Conservation (phyloP, 495 filamentous ascomycete species). For the Antarctomyces pellizariae region DNA sequence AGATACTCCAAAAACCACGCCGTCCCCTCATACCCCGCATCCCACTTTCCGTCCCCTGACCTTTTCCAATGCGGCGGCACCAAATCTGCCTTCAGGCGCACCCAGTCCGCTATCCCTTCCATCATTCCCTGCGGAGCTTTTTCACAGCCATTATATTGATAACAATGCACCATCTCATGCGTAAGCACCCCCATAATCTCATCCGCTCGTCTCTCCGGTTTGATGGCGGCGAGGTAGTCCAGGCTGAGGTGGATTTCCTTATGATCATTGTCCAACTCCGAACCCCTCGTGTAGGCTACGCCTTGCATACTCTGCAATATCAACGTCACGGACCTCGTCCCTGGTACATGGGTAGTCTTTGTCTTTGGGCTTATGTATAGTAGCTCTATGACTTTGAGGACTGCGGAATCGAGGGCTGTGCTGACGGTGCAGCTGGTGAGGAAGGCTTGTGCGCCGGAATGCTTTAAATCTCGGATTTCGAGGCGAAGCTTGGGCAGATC, state of each 20-base stretch:
- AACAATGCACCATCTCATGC: slow-evolving; percentile 93
- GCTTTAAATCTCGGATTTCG: slow-evolving; percentile 42
- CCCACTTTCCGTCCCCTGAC: slow-evolving; percentile 42
- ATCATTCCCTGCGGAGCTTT: slow-evolving; percentile 56
- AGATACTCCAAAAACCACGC: slow-evolving; percentile 75
- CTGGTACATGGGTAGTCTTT: slow-evolving; percentile 18
- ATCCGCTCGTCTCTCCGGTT: slow-evolving; percentile 16
- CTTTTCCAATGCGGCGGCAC: slow-evolving; percentile 70
- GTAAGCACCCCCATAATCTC: slow-evolving; percentile 70
- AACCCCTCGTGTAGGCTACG: slow-evolving; percentile 74
- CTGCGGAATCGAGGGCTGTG: slow-evolving; percentile 30
- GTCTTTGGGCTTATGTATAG: slow-evolving; percentile 29
- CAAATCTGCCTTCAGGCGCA: slow-evolving; percentile 49
- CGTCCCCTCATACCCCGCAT: slow-evolving; percentile 79
- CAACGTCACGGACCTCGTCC: slow-evolving; percentile 62
- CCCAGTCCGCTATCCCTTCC: slow-evolving; percentile 90
- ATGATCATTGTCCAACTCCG: slow-evolving; percentile 64
- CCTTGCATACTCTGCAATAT: slow-evolving; percentile 56
- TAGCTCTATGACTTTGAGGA: slow-evolving; percentile 37
- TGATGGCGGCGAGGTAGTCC: slow-evolving; percentile 37
- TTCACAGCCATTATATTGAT: slow-evolving; percentile 50
- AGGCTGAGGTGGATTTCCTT: slow-evolving; percentile 87
- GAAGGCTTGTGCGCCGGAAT: slow-evolving; percentile 37
- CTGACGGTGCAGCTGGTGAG: slow-evolving; percentile 32
- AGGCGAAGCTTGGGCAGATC: slow-evolving; percentile 39